phyloP scores from a whole-genome alignment of 2,329 filamentous ascomycete species.

The Microascus cirrosus region DNA sequence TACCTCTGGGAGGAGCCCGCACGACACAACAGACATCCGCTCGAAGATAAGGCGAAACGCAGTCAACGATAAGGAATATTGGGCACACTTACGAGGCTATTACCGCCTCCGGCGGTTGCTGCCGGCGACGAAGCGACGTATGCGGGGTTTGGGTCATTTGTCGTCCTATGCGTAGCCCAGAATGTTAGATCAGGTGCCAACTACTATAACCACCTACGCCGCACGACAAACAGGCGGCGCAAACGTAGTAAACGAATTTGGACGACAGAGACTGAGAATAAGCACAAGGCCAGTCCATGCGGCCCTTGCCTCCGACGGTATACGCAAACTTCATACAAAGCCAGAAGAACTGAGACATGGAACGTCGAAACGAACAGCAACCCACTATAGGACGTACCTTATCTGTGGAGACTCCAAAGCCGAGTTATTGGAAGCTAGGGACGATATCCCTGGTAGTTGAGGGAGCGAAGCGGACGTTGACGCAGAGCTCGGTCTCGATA shows the following conservation, averaged over 20 bases:
- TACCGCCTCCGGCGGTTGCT: not conserved
- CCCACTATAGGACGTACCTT: conserved; percentile 25
- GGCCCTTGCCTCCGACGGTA: not conserved
- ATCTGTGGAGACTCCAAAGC: conserved; percentile 29
- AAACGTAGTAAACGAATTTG: not conserved
- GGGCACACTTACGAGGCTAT: not conserved
- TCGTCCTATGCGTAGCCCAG: conserved; percentile 5
- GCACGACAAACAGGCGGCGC: not conserved
- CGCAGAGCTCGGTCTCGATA: conserved; percentile 37
- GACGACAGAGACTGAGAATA: not conserved
- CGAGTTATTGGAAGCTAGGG: conserved; percentile 28
- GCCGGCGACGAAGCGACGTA: not conserved
- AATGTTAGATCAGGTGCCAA: conserved; percentile 2
- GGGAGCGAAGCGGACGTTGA: conserved; percentile 32
- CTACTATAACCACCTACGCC: not conserved
- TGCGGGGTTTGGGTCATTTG: conserved; percentile 6
- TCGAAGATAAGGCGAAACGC: not conserved
- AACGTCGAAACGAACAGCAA: not conserved
- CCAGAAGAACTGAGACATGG: not conserved
- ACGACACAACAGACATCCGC: not conserved
- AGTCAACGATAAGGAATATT: not conserved
- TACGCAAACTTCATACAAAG: not conserved
- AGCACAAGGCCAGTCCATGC: not conserved
- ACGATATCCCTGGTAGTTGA: conserved; percentile 34
- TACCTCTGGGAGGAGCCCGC: not conserved